phyloP scores from a whole-genome alignment of 441 rosid genomes.

The Adansonia gregorii region DNA sequence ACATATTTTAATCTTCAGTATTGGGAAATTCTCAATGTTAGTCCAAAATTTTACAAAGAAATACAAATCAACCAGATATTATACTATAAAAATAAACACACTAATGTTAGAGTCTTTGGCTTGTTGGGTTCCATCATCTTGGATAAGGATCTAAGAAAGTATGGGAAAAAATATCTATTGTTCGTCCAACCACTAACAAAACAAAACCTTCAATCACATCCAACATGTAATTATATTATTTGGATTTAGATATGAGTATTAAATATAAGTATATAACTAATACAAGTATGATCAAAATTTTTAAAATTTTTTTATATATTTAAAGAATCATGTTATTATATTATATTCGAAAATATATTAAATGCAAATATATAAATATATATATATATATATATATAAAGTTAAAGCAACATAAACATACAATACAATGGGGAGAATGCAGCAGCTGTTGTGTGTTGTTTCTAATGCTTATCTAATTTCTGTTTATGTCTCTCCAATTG shows the following conservation, averaged over 20 bases:
- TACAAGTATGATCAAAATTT: no score
- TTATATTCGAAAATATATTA: no score
- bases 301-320: no score
- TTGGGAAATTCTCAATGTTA: slow-evolving; percentile 28
- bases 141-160: slow-evolving; percentile 46
- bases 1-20: slow-evolving; percentile 25
- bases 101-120: slow-evolving; percentile 1
- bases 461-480: slow-evolving; percentile 26
- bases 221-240: slow-evolving; percentile 18
- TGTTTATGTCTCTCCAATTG: slow-evolving; percentile 33
- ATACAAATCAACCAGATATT: slow-evolving; percentile 20
- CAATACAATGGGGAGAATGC: slow-evolving; percentile 24
- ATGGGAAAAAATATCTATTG: slow-evolving; percentile 47
- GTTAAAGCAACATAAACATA: no score
- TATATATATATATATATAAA: no score
- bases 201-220: slow-evolving; percentile 36
- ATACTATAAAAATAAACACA: background rate
- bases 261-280: no score
- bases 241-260: no score
- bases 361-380: no score
- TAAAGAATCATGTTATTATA: no score
- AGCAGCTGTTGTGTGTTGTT: slow-evolving; percentile 24
- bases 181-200: slow-evolving; percentile 62
- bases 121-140: slow-evolving; percentile 14
- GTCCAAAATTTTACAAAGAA: slow-evolving; percentile 32